Evolutionary conservation across 1,139 yeast genomes (phyloP).

Genomic region (Yamadazyma triangularis): DNA sequence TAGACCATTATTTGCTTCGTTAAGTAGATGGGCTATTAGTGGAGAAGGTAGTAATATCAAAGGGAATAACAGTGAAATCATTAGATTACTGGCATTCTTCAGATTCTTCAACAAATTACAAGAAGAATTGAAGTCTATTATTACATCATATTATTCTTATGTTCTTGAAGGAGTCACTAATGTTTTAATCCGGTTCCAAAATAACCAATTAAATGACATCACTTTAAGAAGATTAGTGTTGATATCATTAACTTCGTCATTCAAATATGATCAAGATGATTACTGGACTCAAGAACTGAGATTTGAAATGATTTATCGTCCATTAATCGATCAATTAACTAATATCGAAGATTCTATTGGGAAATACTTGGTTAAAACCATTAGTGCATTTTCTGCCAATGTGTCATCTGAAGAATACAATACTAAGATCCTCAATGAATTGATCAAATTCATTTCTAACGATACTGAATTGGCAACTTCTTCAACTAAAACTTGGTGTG

Average conservation of each 20-base stretch:
- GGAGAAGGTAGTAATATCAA: conserved; percentile 78
- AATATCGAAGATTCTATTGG: conserved; percentile 69
- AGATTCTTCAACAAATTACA: conserved; percentile 82
- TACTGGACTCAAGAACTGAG: conserved; percentile 90
- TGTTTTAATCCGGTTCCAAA: conserved; percentile 44
- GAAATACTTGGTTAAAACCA: conserved; percentile 72
- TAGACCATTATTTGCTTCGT: conserved; percentile 83
- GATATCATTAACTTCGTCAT: conserved; percentile 69
- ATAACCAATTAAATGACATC: conserved; percentile 36
- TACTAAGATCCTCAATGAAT: conserved; percentile 36
- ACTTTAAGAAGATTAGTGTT: conserved; percentile 69
- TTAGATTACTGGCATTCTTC: conserved; percentile 70
- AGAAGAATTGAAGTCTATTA: conserved; percentile 77
- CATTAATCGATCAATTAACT: conserved; percentile 61
- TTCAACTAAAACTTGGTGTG: conserved; percentile 71
- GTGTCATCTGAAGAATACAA: conserved; percentile 85
- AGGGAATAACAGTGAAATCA: conserved; percentile 37
- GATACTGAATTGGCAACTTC: conserved; percentile 22
- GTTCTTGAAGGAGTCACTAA: conserved; percentile 66
- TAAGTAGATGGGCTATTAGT: conserved; percentile 91
- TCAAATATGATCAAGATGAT: conserved; percentile 87
- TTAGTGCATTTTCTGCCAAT: conserved; percentile 68
- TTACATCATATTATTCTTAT: conserved; percentile 85
- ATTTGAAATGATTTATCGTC: conserved; percentile 63
- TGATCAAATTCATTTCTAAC: conserved; percentile 36